Evolutionary conservation across 2,329 filamentous ascomycete species (phyloP).

Genomic region (Daldinia eschscholtzii): DNA sequence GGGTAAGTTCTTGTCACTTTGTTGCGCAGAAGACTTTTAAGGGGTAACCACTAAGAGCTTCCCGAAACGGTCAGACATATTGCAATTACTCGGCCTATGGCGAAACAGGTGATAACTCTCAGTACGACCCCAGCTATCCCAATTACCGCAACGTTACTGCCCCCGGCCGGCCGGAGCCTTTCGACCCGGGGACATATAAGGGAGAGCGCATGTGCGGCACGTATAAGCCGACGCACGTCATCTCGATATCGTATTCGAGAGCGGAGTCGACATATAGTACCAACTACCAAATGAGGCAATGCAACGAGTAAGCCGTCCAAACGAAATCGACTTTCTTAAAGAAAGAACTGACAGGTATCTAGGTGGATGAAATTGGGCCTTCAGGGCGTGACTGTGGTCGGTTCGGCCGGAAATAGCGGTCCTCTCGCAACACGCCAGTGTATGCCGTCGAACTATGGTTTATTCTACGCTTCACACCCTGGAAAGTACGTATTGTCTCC

Average conservation of each 20-base stretch:
- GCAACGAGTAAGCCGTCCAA: slow-evolving; percentile 53
- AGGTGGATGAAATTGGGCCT: slow-evolving; percentile 6
- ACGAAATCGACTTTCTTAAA: neutral
- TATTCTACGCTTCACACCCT: neutral
- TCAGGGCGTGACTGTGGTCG: slow-evolving; percentile 21
- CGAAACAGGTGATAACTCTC: neutral
- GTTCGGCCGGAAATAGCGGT: slow-evolving; percentile 25
- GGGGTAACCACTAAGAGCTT: neutral
- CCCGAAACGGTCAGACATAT: neutral
- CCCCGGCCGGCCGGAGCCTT: slow-evolving; percentile 57
- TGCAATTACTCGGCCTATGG: neutral
- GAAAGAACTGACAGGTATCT: neutral
- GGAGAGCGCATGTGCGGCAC: slow-evolving; percentile 48
- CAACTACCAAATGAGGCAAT: slow-evolving; percentile 59
- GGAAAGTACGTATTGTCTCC: neutral
- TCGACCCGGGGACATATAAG: slow-evolving; percentile 59
- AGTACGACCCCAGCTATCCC: neutral
- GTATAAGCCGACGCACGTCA: slow-evolving; percentile 62
- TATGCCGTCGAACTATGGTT: slow-evolving; percentile 2
- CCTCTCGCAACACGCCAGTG: slow-evolving; percentile 24
- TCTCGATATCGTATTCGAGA: slow-evolving; percentile 62
- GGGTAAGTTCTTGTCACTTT: neutral
- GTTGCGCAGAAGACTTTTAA: neutral
- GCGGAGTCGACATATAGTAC: slow-evolving; percentile 54
- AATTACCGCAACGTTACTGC: slow-evolving; percentile 40